These are phyloP conservation scores for Hirschioporus abietinus DNA, from an alignment of 768 basidiomycete genomes.

Conservation along the genomic window DNA sequence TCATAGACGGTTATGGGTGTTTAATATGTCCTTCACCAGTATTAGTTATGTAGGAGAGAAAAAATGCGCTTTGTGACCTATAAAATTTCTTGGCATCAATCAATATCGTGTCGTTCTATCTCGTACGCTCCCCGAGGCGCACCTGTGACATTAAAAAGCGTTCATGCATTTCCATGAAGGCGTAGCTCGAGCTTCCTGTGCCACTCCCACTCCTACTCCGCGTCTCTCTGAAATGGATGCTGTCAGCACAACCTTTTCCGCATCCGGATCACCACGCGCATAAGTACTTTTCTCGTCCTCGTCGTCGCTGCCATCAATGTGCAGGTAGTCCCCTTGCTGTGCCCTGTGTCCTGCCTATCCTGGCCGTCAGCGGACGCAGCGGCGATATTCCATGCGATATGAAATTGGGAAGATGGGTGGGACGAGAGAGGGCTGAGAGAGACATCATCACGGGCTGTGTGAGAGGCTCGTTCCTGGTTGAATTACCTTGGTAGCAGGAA, in stretches of 20 bases:
- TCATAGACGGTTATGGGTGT: too few relatives aligned
- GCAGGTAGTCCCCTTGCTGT: background rate
- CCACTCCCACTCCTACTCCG: background rate
- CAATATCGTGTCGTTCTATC: background rate
- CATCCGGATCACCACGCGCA: background rate
- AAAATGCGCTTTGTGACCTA: background rate
- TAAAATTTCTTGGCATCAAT: background rate
- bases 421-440: background rate
- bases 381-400: background rate
- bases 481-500: constrained; percentile 42
- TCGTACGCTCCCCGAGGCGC: background rate
- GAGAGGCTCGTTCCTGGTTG: constrained; percentile 31
- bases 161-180: background rate
- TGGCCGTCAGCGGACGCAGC: background rate
- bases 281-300: background rate
- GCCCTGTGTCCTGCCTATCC: background rate
- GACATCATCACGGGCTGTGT: background rate
- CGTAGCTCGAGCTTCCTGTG: background rate
- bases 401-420: background rate
- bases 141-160: background rate
- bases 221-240: background rate
- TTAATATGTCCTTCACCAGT: too few relatives aligned
- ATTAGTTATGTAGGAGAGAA: background rate
- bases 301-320: background rate
- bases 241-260: background rate